Evolutionary conservation across 208 protist genomes (phyloP), one percentile per base, ranked within the genome.

Genomic region (Balamuthia mandrillaris): DNA sequence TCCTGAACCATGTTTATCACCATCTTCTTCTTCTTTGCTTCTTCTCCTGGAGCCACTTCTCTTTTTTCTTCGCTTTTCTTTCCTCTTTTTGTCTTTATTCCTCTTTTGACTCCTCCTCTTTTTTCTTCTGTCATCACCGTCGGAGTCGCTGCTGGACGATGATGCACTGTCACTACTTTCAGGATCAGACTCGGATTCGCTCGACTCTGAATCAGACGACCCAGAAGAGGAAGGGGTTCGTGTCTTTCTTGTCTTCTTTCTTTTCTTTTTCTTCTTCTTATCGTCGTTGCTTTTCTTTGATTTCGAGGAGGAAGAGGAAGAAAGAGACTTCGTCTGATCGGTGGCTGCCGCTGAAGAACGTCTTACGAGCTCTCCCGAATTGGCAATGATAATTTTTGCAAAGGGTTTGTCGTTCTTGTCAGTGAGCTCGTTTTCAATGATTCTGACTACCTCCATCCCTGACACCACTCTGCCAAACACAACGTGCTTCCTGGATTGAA

Each of bases 291-390:
- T 9, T 35, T 6, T 9, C 24, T 9, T 29, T 6, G 18, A 18
- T 6, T 72, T 21, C 0, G 16, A 27, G 16, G 7, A 7, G 56
- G 0, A 7, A 33, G 10, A 4, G 24, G 24, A 60, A 16, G 52
- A 27, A 10, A 16, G 31, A 9, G 56, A 27, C 5, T 9, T 7
- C 12, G 54, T 29, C 54, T 61, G 54, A 12, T 61, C 14, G 54
- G 6, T 29, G 54, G 56, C 24, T 7, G 27, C 52, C 24, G 14
- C 27, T 2, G 60, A 29, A 29, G 63, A 72, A 33, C 49, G 42
- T 41, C 33, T 72, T 33, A 72, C 33, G 56, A 94, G 42, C 84
- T 94, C 52, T 75, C 92, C 91, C 82, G 86, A 92, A 61, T 93
- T 66, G n/a, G 63, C 58, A 51, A 95, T 92, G 52, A 51, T 52